Evolutionary conservation across 768 basidiomycete species (phyloP), one percentile per base, ranked within the genome.

Genomic region (Boletus speciosus): DNA sequence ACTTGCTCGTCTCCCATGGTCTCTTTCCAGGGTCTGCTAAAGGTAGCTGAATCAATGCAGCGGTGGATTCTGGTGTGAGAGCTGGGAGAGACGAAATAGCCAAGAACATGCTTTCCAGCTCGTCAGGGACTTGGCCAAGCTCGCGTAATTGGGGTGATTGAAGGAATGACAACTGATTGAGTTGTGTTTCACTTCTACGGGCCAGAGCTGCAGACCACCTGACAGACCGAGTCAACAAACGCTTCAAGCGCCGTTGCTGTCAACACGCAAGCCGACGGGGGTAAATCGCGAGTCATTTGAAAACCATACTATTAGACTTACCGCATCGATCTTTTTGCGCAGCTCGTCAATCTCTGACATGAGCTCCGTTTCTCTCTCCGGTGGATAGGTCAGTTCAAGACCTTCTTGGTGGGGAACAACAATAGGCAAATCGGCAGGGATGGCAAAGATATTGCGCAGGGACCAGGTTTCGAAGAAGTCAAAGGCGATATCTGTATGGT

Each of bases 381-480:
- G 73, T 0, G 81, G 78, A 31, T 76, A 67, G 3, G 80, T 79
- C 49, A 95, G 76, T 69, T 93, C 81, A 31, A 93, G 72, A 1
- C 82, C 81, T 48, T 78, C 78, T 52, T 95, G 93, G 63, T 91
- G 90, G 3, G 88, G 88, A 5, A 85, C 77, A 14, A 92, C 83
- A 32, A 92, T 73, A 0, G 85, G 85, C 34, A 91, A 63, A 55
- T 85, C 83, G 3, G 80, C 75, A 0, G 85, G 82, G 15, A 93
- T 78, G 48, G 84, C 81, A 62, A 96, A 96, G 52, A 93, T 88
- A 70, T 96, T 97, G 39, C 92, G 76, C 64, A 93, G 69, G 11
- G 84, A 85, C 93, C 93, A 96, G 0, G 85, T 86, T 71, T 93
- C 93, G 62, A 97, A 90, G 65, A 87, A 89, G 68, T 97, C 93